Base-by-base conservation (phyloP, 192 early-diverging fungal species). In the Entrophospora sp. region DNA sequence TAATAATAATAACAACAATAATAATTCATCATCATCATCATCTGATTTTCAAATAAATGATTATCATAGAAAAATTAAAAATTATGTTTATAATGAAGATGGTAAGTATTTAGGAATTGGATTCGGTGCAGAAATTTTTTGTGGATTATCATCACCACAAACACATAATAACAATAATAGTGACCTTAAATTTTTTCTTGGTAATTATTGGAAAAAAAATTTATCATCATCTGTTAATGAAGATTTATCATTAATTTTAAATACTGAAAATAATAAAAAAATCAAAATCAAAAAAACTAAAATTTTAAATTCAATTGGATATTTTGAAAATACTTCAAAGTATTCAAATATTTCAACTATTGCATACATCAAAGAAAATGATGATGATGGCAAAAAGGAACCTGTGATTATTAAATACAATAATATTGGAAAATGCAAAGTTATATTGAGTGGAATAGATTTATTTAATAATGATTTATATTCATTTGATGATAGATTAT, bases 91-190 rank as follows among this genome's bases (percentile, higher is more conserved):
- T 10, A 48, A 72, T 18, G 61, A 55, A 18, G 95, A 94, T 46
- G 97, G 97, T 1, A 75, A 80, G 22, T 99, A 93, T 73, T 75
- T 93, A 53, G 97, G 97, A 0, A 85, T 99, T 7, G 96, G 97
- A 58, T 93, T 91, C 0, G 97, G 95, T 20, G 82, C 78, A 7
- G 87, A 83, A 2, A 95, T 96, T 73, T 97, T 91, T 71, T 91
- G 79, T 5, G 77, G 79, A 28, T 71, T 69, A 5, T 69, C 73
- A 16, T 85, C 91, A 25, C 87, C 89, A 69, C 96, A 97, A 77
- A 89, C 96, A 74, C 70, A 75, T 0, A 86, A 81, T 4, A 73
- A 76, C 24, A 62, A 62, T 6, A 72, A 86, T 46, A 79, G 88
- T 66, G 89, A 96, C 5, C 68, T 81, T 35, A 94, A 92, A 14